Conservation (phyloP, 441 rosid species). For the Populus hybrid region DNA sequence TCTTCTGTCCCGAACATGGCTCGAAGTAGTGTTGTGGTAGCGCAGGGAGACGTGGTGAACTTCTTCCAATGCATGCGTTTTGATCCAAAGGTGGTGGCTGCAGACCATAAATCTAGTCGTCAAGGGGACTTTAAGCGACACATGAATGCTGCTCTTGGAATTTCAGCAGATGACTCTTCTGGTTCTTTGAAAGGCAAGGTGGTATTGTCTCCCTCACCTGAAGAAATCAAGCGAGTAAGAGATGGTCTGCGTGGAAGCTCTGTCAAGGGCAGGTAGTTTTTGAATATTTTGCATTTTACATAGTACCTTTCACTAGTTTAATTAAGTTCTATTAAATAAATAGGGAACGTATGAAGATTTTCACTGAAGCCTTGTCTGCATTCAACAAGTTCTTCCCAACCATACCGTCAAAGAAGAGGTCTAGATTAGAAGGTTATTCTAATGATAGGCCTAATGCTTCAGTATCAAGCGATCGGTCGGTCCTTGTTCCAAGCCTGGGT, state of each 20-base stretch:
- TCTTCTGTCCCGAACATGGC: constrained; percentile 70
- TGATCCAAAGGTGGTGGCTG: constrained; percentile 73
- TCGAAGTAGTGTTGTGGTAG: constrained; percentile 56
- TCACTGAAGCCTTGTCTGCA: constrained; percentile 77
- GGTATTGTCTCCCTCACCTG: constrained; percentile 51
- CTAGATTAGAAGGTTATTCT: constrained; percentile 69
- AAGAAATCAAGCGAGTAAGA: constrained; percentile 79
- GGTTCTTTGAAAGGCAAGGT: constrained; percentile 61
- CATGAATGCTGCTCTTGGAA: constrained; percentile 70
- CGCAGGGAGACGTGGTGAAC: constrained; percentile 68
- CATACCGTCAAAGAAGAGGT: constrained; percentile 83
- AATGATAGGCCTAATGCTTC: constrained; percentile 50
- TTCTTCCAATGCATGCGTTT: constrained; percentile 73
- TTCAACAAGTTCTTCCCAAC: constrained; percentile 80
- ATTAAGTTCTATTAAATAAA: constrained; percentile 33
- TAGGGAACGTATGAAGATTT: constrained; percentile 88
- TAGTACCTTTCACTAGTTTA: constrained; percentile 24
- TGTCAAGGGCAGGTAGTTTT: constrained; percentile 83
- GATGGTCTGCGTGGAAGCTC: constrained; percentile 59
- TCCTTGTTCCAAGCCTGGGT: constrained; percentile 53
- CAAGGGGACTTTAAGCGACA: constrained; percentile 75
- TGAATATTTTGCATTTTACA: constrained; percentile 17
- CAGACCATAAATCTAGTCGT: constrained; percentile 74
- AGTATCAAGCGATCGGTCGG: constrained; percentile 60
- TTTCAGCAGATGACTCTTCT: constrained; percentile 72